These are phyloP conservation scores for Lasiosphaeris hirsuta DNA, from an alignment of 495 filamentous ascomycete genomes.

Conservation along the genomic window DNA sequence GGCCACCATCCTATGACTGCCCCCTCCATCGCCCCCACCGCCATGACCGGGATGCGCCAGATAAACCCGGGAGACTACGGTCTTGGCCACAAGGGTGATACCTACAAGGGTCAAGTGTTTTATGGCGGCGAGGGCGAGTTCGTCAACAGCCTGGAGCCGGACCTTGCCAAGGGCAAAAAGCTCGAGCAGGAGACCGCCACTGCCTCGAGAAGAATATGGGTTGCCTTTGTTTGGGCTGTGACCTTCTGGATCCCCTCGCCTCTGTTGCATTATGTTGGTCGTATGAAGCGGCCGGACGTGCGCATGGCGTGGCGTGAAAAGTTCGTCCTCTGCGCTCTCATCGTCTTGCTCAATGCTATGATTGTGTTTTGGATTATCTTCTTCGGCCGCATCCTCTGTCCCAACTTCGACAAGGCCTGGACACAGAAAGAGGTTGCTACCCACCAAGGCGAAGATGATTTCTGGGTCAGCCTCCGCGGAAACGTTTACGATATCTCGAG, in stretches of 20 bases:
- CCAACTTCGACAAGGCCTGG: conserved; percentile 91
- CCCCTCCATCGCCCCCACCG: conserved; percentile 70
- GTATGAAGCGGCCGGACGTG: conserved; percentile 97
- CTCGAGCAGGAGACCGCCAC: conserved; percentile 68
- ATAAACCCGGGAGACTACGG: conserved; percentile 75
- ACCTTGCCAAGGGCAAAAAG: conserved; percentile 69
- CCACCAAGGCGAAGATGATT: conserved; percentile 71
- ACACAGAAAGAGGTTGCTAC: conserved; percentile 63
- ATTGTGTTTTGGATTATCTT: conserved; percentile 91
- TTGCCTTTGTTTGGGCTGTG: conserved; percentile 72
- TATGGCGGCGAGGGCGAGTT: conserved; percentile 61
- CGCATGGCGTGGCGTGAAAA: conserved; percentile 98
- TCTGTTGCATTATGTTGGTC: conserved; percentile 70
- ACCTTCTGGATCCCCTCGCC: conserved; percentile 97
- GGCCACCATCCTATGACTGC: conserved; percentile 44
- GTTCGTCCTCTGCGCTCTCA: conserved; percentile 74
- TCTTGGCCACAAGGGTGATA: conserved; percentile 80
- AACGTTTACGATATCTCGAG: conserved; percentile 88
- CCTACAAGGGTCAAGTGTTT: conserved; percentile 65
- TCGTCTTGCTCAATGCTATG: conserved; percentile 75
- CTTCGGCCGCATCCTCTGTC: conserved; percentile 82
- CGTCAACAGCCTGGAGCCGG: conserved; percentile 61
- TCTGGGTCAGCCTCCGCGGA: conserved; percentile 84
- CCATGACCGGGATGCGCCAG: conserved; percentile 63
- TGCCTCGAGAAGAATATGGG: conserved; percentile 68